Base-by-base conservation (phyloP, 2,329 filamentous ascomycete genomes). In the Trichoderma sp. region DNA sequence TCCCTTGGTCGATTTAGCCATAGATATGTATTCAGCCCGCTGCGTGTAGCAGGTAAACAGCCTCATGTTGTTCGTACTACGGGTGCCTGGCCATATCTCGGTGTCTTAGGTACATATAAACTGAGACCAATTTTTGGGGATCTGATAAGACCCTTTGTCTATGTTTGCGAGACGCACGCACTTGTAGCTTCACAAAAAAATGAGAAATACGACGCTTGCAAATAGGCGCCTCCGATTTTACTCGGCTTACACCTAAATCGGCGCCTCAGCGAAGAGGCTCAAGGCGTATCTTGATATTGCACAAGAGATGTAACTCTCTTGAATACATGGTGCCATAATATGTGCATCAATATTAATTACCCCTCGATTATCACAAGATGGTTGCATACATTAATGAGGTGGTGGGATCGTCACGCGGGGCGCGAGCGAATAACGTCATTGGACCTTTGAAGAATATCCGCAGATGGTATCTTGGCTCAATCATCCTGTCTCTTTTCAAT, bases 401-500 rank as follows among this genome's bases (percentile, higher is more conserved):
- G 39, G 26, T 47, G 12, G 24, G n/a, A 51, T 21, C 43, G 18
- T 18, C 39, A 64, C 24, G 65, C 65, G 53, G 65, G 65, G 65
- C 21, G 47, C 47, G 21, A 53, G 47, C 21, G 9, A 24, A 68
- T 68, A 68, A 68, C 65, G 65, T 68, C 65, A 68, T 68, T 60
- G 39, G 28, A 30, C 3, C 47, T 8, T 18, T n/a, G 1, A 12
- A 4, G 21, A 36, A 39, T 39, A 11, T 18, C n/a, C 21, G 9
- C 14, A 18, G 15, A 39, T 34, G 32, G 18, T n/a, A 60, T 36
- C 15, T 24, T 18, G 4, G 21, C 32, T 57, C 9, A 12, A 34
- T 30, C 21, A n/a, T 18, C 24, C 6, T 12, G 9, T 34, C 5
- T 26, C 1, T 6, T 1, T 1, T 39, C 7, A 39, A 66, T 15